Conservation (phyloP, 2,329 filamentous ascomycete genomes). For the Calonectria honghensis region DNA sequence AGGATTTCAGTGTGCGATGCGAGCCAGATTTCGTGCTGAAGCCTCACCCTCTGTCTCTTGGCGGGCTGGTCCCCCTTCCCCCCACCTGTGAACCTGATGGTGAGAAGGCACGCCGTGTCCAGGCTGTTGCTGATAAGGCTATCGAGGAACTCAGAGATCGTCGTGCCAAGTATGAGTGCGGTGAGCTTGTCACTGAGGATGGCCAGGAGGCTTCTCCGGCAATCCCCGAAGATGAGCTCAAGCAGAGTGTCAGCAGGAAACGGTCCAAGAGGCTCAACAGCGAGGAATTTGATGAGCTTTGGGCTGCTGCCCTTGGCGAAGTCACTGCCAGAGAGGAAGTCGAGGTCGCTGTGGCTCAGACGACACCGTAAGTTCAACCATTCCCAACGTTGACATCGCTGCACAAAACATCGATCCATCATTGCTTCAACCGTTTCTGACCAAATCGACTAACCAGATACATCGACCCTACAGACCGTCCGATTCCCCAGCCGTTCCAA, state of each 20-base stretch:
- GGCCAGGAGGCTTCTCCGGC: slow-evolving; percentile 76
- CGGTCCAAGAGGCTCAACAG: slow-evolving; percentile 89
- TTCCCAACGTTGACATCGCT: slow-evolving; percentile 39
- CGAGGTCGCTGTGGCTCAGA: slow-evolving; percentile 69
- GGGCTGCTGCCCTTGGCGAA: slow-evolving; percentile 83
- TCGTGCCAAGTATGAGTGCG: slow-evolving; percentile 93
- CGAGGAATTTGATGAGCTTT: slow-evolving; percentile 94
- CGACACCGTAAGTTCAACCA: slow-evolving; percentile 71
- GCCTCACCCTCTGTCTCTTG: slow-evolving; percentile 87
- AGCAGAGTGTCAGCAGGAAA: slow-evolving; percentile 83
- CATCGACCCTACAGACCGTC: slow-evolving; percentile 82
- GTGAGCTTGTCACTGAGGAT: slow-evolving; percentile 78
- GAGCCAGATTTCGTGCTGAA: slow-evolving; percentile 91
- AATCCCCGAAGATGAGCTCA: slow-evolving; percentile 83
- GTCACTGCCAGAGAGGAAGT: slow-evolving; percentile 79
- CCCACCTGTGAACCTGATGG: slow-evolving; percentile 97
- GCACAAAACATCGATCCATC: slow-evolving; percentile 47
- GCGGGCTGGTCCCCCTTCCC: slow-evolving; percentile 87
- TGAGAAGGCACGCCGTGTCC: slow-evolving; percentile 90
- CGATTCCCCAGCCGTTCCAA: slow-evolving; percentile 77
- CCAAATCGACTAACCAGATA: slow-evolving; percentile 89
- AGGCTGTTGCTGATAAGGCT: slow-evolving; percentile 90
- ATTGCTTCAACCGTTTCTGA: slow-evolving; percentile 67
- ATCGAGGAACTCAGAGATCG: slow-evolving; percentile 90
- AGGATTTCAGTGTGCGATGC: slow-evolving; percentile 85